Evolutionary conservation across 2,329 filamentous ascomycete genomes (phyloP), one percentile per base, ranked within the genome.

Genomic region (Emmonsiellopsis sp.): DNA sequence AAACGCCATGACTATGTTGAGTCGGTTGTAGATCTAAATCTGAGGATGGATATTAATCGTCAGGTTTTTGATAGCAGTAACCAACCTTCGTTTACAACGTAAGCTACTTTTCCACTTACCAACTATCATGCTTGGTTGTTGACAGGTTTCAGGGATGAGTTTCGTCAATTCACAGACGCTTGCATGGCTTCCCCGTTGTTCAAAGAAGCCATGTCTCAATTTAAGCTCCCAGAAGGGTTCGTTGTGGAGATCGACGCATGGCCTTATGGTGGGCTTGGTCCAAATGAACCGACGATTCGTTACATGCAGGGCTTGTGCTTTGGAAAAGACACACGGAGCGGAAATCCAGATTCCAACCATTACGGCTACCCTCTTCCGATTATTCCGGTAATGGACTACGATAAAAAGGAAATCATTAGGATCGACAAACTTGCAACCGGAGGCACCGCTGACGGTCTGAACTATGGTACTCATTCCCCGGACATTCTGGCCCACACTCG

Each of bases 281-380:
- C 66, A 6, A 71, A 67, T 1, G 74, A 77, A 17, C 71, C 76
- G 33, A 73, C 74, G 47, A 63, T 67, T 31, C 72, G 78, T 45
- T 80, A 76, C 60, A 78, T 80, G 61, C 78, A 81, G 62, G 75
- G 74, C 1, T 63, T 81, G 3, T 78, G 75, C 59, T 81, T 81
- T 57, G 78, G 77, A 0, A 70, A 71, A 55, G 73, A 77, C 49
- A 72, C 63, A 6, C 62, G 67, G 46, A 73, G 63, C 53, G 70
- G 71, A 11, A 79, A 79, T 37, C 66, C 64, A 2, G 79, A 85
- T 61, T 76, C 80, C 2, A 85, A 85, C 58, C 80, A 84, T 61
- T 85, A 84, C 62, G 75, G 74, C 2, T 83, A 79, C 58, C 82
- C 81, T 0, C 67, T 85, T n/a, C 79, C 79, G 6, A 71, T 82